These are phyloP conservation scores for Aquilaria malaccensis DNA, from an alignment of 345 rosid species.

Conservation along the genomic window DNA sequence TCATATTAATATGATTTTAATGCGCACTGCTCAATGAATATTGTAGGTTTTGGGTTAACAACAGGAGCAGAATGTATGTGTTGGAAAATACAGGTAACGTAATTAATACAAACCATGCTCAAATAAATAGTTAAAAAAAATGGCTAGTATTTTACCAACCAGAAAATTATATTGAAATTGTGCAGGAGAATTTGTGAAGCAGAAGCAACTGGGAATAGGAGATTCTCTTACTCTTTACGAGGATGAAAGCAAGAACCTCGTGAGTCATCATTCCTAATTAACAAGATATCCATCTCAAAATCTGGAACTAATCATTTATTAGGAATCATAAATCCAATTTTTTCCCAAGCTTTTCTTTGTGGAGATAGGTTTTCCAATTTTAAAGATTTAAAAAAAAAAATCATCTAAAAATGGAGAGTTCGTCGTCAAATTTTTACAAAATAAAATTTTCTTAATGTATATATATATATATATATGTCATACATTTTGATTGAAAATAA, in stretches of 20 bases:
- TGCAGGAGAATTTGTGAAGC: constrained; percentile 58
- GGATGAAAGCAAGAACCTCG: constrained; percentile 69
- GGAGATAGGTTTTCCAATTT: no score
- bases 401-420: no score
- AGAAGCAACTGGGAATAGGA: constrained; percentile 37
- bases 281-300: no score
- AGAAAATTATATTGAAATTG: background rate
- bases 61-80: constrained; percentile 87
- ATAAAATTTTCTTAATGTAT: no score
- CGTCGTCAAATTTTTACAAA: no score
- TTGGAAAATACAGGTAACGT: constrained; percentile 70
- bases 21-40: constrained; percentile 4
- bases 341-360: no score
- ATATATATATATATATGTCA: no score
- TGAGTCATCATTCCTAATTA: constrained; percentile 36
- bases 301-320: no score
- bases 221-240: constrained; percentile 64
- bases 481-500: no score
- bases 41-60: constrained; percentile 78
- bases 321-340: no score
- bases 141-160: background rate
- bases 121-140: background rate
- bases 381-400: no score
- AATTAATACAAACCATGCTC: background rate
- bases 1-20: no score